A percentile compares a stretch with the other conserved stretches of the same genome.
Conservation (phyloP, 2,329 filamentous ascomycete genomes). For the Remersonia thermophila region DNA sequence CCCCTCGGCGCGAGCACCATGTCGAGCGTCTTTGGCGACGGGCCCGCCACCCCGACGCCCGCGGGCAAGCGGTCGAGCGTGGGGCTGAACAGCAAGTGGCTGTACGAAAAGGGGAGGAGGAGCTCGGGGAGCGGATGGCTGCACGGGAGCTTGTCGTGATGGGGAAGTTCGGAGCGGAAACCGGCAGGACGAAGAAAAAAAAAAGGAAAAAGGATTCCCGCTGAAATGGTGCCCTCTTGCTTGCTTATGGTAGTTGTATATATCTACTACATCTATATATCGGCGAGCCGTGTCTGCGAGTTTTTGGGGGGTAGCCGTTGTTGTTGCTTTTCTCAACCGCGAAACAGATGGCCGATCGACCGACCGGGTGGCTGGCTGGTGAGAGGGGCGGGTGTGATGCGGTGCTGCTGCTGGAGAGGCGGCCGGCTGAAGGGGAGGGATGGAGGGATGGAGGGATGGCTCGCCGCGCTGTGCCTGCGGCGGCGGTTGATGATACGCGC, state of each 20-base stretch:
- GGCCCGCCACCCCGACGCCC: constrained; percentile 58
- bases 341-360: too few relatives aligned
- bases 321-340: too few relatives aligned
- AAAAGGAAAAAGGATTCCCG: not conserved
- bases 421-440: too few relatives aligned
- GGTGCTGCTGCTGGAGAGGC: too few relatives aligned
- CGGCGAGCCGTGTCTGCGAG: not conserved
- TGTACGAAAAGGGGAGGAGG: constrained; percentile 71
- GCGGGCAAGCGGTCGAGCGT: constrained; percentile 58
- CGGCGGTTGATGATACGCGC: too few relatives aligned
- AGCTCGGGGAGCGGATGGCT: constrained; percentile 29
- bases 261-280: too few relatives aligned
- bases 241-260: not conserved
- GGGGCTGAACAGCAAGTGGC: constrained; percentile 81
- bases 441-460: too few relatives aligned
- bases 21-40: constrained; percentile 39
- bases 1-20: constrained; percentile 38
- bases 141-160: constrained; percentile 9
- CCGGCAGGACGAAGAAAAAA: not conserved
- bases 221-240: too few relatives aligned
- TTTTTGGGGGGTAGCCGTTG: not conserved
- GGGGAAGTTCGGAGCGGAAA: not conserved
- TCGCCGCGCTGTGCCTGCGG: too few relatives aligned
- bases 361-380: too few relatives aligned
- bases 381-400: too few relatives aligned